Conservation (phyloP, 1,284 basidiomycete genomes). For the Microbotryomycetes sp. region DNA sequence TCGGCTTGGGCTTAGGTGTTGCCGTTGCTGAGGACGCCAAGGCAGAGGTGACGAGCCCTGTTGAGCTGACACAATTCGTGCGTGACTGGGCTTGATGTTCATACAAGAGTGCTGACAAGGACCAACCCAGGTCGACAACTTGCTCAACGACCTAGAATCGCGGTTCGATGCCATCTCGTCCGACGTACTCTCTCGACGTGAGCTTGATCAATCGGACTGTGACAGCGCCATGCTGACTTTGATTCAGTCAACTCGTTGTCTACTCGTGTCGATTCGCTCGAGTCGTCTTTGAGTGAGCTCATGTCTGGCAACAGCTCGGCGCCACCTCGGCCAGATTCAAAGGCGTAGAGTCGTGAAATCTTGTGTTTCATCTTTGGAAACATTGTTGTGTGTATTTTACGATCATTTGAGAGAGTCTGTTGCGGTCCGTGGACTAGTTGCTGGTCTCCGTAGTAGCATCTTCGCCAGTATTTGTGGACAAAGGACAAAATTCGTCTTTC, state of each 20-base stretch:
- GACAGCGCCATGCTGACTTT: background rate
- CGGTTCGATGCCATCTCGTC: constrained; percentile 23
- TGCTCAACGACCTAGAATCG: constrained; percentile 28
- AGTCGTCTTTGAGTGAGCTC: constrained; percentile 20
- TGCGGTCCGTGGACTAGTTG: no score
- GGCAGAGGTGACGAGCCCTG: constrained; percentile 20
- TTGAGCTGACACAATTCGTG: constrained; percentile 29
- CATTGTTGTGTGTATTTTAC: background rate
- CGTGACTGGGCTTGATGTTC: background rate
- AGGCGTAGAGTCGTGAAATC: no score
- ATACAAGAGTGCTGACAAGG: background rate
- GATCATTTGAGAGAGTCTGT: no score
- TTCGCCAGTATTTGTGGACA: no score
- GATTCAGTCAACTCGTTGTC: constrained; percentile 18
- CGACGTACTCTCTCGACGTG: constrained; percentile 26
- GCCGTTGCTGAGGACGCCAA: background rate
- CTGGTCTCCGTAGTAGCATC: no score
- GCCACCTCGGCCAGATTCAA: no score
- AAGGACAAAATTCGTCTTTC: no score
- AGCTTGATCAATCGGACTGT: background rate
- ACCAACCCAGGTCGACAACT: constrained; percentile 18
- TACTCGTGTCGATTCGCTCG: constrained; percentile 28
- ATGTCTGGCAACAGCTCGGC: constrained; percentile 22
- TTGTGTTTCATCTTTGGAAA: no score
- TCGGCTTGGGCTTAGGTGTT: constrained; percentile 8